Conservation (phyloP, 345 rosid genomes). For the Cochlearia excelsa region DNA sequence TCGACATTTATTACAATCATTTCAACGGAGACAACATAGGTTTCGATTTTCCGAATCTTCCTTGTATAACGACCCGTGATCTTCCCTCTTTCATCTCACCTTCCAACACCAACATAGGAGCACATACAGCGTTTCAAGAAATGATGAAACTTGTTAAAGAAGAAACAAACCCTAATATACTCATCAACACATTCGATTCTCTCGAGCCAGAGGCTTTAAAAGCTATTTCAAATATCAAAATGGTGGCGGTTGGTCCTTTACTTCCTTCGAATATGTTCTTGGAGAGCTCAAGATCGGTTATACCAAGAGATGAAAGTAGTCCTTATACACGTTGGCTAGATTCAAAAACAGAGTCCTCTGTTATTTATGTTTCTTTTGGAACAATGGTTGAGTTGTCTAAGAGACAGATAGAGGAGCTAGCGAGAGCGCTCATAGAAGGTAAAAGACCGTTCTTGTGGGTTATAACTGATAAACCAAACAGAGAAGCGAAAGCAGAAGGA, state of each 20-base stretch:
- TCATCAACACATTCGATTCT: slow-evolving; percentile 54
- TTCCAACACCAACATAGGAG: background rate
- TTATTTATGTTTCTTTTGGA: slow-evolving; percentile 65
- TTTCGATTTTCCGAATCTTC: slow-evolving; percentile 34
- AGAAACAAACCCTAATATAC: slow-evolving; percentile 37
- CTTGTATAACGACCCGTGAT: slow-evolving; percentile 32
- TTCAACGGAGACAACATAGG: slow-evolving; percentile 43
- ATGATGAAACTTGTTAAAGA: slow-evolving; percentile 32
- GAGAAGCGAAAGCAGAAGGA: slow-evolving; percentile 10
- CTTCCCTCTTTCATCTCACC: slow-evolving; percentile 53
- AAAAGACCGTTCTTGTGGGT: slow-evolving; percentile 53
- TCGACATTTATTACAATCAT: slow-evolving; percentile 52
- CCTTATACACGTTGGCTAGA: slow-evolving; percentile 46
- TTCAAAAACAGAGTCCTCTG: slow-evolving; percentile 48
- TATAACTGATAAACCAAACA: slow-evolving; percentile 37
- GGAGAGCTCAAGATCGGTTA: slow-evolving; percentile 8
- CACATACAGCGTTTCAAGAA: background rate
- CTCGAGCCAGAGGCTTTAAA: slow-evolving; percentile 42
- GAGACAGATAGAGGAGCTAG: slow-evolving; percentile 47
- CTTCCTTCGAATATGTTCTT: slow-evolving; percentile 27
- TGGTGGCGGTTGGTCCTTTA: slow-evolving; percentile 41
- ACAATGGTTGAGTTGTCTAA: slow-evolving; percentile 43
- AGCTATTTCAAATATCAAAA: slow-evolving; percentile 7
- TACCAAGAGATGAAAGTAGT: background rate
- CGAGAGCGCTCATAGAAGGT: slow-evolving; percentile 33